Base-by-base conservation (phyloP, 2,329 filamentous ascomycete genomes). In the Aspergillus eucalypticola region DNA sequence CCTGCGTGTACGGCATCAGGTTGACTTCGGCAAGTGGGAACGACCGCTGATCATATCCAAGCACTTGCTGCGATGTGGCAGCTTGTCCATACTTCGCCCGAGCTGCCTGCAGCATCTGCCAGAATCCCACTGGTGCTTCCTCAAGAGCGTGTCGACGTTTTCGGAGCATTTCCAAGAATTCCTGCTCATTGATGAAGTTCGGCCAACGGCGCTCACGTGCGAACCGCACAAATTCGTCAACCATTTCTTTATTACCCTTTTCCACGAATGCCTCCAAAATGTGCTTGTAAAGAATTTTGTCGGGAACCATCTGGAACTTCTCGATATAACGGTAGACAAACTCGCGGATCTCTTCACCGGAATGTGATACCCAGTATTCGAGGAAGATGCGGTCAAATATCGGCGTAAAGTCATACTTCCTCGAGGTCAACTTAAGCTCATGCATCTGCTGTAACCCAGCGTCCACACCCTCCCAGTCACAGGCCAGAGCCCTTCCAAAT, bases 331-430 rank as follows among this genome's bases (percentile, higher is more conserved):
- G 65, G 19, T 73, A 67, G 52, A 78, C 59, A 44, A 78, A 79
- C 8, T 75, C 66, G n/a, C 68, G 67, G 32, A 75, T 76, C 21
- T 73, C 65, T 15, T 58, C 13, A 0, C 71, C 74, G 3, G 73
- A 67, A 58, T 78, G 75, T 23, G 68, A 69, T 5, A 75, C 68
- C 69, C 75, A 78, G 53, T 73, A 79, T 62, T 79, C 76, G 38
- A 78, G 63, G 46, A 78, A 78, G 46, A 79, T 70, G 23, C 75
- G 74, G 56, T 78, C 75, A 51, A 78, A 78, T 21, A 71, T 66
- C 5, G 67, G 66, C 2, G 65, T 53, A 46, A 78, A 78, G 50
- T 72, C 67, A 6, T 56, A 62, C 56, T 68, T 65, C 15, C 66
- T 64, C 5, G 60, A 63, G 11, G 75, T 73, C 32, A 75, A 59